Conservation (phyloP, 805 yeast species). For the Pichia deserticola region DNA sequence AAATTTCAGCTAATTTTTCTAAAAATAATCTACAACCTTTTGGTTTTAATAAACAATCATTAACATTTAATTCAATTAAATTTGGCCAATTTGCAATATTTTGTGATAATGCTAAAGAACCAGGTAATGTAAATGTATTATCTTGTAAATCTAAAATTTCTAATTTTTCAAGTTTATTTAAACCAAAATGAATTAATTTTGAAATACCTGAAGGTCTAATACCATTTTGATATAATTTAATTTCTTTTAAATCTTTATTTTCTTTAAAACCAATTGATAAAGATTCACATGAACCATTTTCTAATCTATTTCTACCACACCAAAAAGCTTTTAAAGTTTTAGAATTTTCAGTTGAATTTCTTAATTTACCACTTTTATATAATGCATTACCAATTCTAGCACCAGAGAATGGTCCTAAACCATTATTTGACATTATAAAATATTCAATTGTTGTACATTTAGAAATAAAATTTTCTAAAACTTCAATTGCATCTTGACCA, state of each 20-base stretch:
- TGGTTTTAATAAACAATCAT: constrained; percentile 81
- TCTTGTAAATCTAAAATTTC: constrained; percentile 83
- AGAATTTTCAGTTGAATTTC: constrained; percentile 21
- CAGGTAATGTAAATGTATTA: constrained; percentile 76
- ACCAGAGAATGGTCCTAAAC: constrained; percentile 98
- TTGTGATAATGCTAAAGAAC: constrained; percentile 58
- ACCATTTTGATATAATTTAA: constrained; percentile 91
- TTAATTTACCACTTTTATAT: constrained; percentile 57
- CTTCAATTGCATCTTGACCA: constrained; percentile 92
- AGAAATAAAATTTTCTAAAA: constrained; percentile 69
- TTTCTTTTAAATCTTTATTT: constrained; percentile 57
- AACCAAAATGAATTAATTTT: constrained; percentile 64
- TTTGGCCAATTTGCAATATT: constrained; percentile 55
- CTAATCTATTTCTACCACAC: constrained; percentile 96
- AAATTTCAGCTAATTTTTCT: constrained; percentile 34
- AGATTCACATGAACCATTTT: constrained; percentile 84
- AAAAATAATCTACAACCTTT: constrained; percentile 60
- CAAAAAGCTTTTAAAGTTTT: constrained; percentile 70
- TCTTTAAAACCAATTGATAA: constrained; percentile 80
- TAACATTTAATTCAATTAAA: constrained; percentile 72
- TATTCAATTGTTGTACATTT: constrained; percentile 77
- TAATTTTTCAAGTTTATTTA: constrained; percentile 52
- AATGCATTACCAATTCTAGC: constrained; percentile 86
- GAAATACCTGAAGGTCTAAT: constrained; percentile 91
- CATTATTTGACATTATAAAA: constrained; percentile 85